These are phyloP conservation scores for Xylariaceae sp. DNA, from an alignment of 2,329 filamentous ascomycete species.

Conservation along the genomic window DNA sequence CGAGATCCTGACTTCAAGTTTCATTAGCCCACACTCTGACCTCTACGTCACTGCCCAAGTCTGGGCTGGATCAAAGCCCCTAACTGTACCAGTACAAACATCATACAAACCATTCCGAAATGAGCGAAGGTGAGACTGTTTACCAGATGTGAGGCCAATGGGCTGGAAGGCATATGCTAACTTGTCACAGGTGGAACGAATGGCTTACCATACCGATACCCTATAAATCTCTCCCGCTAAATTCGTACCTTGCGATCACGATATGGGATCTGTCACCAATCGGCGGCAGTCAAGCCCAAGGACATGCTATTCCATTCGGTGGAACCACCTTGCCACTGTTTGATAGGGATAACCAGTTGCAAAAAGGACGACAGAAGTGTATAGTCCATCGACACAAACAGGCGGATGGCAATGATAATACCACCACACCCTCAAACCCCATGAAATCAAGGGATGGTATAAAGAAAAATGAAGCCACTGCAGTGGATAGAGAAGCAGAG, in stretches of 20 bases:
- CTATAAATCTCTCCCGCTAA: conserved; percentile 80
- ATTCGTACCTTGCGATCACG: conserved; percentile 87
- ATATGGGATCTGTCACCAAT: conserved; percentile 92
- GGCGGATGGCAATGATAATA: conserved; percentile 83
- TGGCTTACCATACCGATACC: conserved; percentile 89
- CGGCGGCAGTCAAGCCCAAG: conserved; percentile 70
- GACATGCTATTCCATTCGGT: conserved; percentile 88
- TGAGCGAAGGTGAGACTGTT: conserved; percentile 60
- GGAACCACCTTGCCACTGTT: conserved; percentile 94
- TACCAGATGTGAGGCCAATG: conserved; percentile 17
- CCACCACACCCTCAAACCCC: conserved; percentile 75
- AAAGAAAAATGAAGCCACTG: conserved; percentile 54
- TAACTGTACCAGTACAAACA: conserved; percentile 91
- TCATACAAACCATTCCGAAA: conserved; percentile 89
- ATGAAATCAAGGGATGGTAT: conserved; percentile 59
- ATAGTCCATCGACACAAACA: conserved; percentile 79
- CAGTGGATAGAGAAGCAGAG: conserved; percentile 72
- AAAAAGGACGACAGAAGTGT: conserved; percentile 93
- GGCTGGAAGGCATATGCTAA: conserved; percentile 11
- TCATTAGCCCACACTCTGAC: conserved; percentile 75
- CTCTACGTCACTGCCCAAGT: conserved; percentile 92
- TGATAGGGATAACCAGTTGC: conserved; percentile 86
- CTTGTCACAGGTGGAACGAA: conserved; percentile 79
- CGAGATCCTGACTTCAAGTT: conserved; percentile 36
- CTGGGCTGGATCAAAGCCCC: conserved; percentile 93